A percentile compares a stretch with the other conserved stretches of the same genome.
Conservation (phyloP, 352 stramenopile genomes). For the Pythium apleroticum region DNA sequence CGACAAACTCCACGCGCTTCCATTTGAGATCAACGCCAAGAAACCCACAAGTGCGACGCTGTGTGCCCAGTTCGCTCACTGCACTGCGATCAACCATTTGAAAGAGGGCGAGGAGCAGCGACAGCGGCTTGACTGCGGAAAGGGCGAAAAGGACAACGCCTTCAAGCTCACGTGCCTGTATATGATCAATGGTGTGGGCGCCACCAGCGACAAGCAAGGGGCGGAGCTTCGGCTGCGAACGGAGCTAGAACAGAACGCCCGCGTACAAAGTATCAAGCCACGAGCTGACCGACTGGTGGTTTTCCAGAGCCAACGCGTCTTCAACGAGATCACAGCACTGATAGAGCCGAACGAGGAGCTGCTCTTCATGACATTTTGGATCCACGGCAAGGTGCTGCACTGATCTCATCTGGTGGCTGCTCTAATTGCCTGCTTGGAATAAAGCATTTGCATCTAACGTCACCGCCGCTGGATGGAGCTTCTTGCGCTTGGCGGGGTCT, state of each 20-base stretch:
- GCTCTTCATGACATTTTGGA: constrained; percentile 80
- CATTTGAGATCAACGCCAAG: constrained; percentile 85
- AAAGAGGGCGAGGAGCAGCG: constrained; percentile 42
- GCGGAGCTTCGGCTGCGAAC: constrained; percentile 36
- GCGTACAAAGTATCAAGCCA: constrained; percentile 34
- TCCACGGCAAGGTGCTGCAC: constrained; percentile 61
- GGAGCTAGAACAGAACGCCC: constrained; percentile 28
- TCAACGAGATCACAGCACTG: constrained; percentile 65
- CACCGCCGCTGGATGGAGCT: constrained; percentile 29
- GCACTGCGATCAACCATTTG: constrained; percentile 54
- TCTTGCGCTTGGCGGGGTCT: constrained; percentile 21
- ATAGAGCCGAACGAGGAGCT: constrained; percentile 33
- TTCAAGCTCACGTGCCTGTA: constrained; percentile 81
- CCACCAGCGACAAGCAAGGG: not conserved
- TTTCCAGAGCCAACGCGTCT: constrained; percentile 65
- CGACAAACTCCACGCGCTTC: constrained; percentile 71
- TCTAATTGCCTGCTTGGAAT: constrained; percentile 8
- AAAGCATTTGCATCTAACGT: constrained; percentile 27
- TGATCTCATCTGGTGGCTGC: constrained; percentile 3
- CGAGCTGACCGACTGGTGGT: constrained; percentile 58
- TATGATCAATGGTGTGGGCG: constrained; percentile 34
- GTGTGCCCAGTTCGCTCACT: constrained; percentile 72
- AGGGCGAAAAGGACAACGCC: constrained; percentile 70
- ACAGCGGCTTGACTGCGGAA: constrained; percentile 66
- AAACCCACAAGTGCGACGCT: constrained; percentile 35